Conservation (phyloP, 2,329 filamentous ascomycete species). For the Hawksworthiomyces lignivorus region DNA sequence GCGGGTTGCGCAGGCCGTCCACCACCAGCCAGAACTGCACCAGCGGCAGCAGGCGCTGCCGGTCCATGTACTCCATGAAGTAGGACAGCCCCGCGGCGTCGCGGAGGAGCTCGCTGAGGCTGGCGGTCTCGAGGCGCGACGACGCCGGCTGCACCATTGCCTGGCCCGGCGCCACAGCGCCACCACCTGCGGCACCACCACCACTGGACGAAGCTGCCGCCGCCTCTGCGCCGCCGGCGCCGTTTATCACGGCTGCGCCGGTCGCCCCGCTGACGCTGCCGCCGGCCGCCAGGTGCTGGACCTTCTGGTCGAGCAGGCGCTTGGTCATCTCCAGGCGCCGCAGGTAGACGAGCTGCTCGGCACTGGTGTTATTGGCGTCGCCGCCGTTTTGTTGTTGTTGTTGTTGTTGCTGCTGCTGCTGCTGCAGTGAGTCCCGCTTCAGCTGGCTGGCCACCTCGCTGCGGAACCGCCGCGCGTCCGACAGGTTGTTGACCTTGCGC, state of each 20-base stretch:
- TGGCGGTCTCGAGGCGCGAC: slow-evolving; percentile 66
- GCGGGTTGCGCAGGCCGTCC: slow-evolving; percentile 86
- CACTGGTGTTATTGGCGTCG: slow-evolving; percentile 31
- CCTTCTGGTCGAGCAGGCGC: slow-evolving; percentile 79
- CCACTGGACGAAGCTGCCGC: not conserved
- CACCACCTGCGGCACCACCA: not conserved
- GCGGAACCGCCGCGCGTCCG: slow-evolving; percentile 84
- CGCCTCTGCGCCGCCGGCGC: slow-evolving; percentile 11
- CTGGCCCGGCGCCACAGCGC: not conserved
- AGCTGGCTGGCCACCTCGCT: slow-evolving; percentile 89
- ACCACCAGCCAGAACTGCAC: slow-evolving; percentile 99
- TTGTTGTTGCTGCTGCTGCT: slow-evolving; percentile 24
- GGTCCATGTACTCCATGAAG: slow-evolving; percentile 99
- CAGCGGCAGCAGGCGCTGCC: slow-evolving; percentile 74
- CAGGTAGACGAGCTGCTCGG: slow-evolving; percentile 72
- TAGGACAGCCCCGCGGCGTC: slow-evolving; percentile 89
- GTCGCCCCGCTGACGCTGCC: slow-evolving; percentile 33
- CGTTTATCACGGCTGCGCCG: not conserved
- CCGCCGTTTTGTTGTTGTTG: not conserved
- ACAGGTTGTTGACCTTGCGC: slow-evolving; percentile 79
- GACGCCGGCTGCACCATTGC: slow-evolving; percentile 24
- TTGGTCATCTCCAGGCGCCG: slow-evolving; percentile 89
- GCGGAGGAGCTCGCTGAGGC: slow-evolving; percentile 77
- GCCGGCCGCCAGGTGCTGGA: slow-evolving; percentile 68
- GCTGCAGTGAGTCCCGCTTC: slow-evolving; percentile 71